A percentile compares a stretch with the other conserved stretches of the same genome.
These are phyloP conservation scores for Aspergillus fijiensis DNA, from an alignment of 2,329 filamentous ascomycete genomes.

Conservation along the genomic window DNA sequence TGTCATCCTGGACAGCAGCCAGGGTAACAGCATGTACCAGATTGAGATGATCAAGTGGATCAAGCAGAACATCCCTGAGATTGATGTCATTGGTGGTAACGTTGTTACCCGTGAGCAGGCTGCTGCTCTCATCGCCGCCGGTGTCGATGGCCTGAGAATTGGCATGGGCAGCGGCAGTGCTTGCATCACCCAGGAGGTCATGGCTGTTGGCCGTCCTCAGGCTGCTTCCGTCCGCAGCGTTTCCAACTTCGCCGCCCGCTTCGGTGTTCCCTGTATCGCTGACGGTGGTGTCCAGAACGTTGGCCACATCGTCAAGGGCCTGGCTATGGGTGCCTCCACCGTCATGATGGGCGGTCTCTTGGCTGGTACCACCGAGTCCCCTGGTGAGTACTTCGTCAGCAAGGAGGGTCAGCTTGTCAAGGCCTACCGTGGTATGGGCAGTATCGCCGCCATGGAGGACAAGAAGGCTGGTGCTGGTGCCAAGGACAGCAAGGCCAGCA, in stretches of 20 bases:
- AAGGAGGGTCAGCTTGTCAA: conserved; percentile 97
- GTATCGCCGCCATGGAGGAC: conserved; percentile 99
- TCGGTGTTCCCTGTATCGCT: conserved; percentile 96
- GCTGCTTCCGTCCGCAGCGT: conserved; percentile 91
- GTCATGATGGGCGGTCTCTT: conserved; percentile 99
- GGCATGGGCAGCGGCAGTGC: conserved; percentile 98
- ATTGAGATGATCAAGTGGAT: conserved; percentile 97
- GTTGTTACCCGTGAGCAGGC: conserved; percentile 98
- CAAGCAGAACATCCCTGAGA: conserved; percentile 78
- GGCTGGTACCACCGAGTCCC: conserved; percentile 95
- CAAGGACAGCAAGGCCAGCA: conserved; percentile 68
- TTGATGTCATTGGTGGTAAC: conserved; percentile 97
- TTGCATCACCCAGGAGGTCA: conserved; percentile 99
- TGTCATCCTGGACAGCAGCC: conserved; percentile 91
- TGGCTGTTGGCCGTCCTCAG: conserved; percentile 96
- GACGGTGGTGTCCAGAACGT: conserved; percentile 98
- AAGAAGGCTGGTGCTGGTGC: conserved; percentile 82
- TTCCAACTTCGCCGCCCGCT: conserved; percentile 81
- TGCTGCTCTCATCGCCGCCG: conserved; percentile 84
- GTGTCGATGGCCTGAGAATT: conserved; percentile 93
- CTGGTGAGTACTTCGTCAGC: conserved; percentile 93
- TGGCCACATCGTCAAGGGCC: conserved; percentile 97
- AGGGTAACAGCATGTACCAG: conserved; percentile 98
- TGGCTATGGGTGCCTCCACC: conserved; percentile 88
- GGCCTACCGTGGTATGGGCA: conserved; percentile 98